Evolutionary conservation across 1,139 yeast genomes (phyloP).

Genomic region (Geotrichum europaeum): DNA sequence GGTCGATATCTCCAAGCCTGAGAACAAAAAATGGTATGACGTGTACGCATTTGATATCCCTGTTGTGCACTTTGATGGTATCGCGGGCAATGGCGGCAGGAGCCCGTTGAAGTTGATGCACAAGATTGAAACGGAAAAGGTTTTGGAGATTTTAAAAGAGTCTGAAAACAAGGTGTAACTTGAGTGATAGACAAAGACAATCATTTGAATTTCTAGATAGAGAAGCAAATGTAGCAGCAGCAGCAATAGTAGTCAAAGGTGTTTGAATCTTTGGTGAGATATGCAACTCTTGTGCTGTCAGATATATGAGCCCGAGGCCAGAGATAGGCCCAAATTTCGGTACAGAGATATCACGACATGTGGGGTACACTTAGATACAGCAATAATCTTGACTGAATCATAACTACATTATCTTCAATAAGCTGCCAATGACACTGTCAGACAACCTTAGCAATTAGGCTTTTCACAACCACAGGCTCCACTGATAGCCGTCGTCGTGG

Average conservation of each 20-base stretch:
- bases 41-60: conserved; percentile 86
- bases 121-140: conserved; percentile 53
- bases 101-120: conserved; percentile 64
- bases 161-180: neutral
- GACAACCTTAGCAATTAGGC: too few species aligned
- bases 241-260: neutral
- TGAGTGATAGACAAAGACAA: neutral
- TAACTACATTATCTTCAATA: too few species aligned
- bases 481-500: too few species aligned
- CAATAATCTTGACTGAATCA: too few species aligned
- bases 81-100: conserved; percentile 36
- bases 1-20: conserved; percentile 64
- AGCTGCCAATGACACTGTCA: too few species aligned
- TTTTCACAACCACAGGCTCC: too few species aligned
- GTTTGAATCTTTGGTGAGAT: neutral
- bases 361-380: too few species aligned
- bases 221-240: neutral
- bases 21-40: conserved; percentile 70
- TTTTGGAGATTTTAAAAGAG: conserved; percentile 30
- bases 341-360: neutral
- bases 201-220: neutral
- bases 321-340: neutral
- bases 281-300: neutral
- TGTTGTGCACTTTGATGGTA: conserved; percentile 63
- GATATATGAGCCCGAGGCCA: neutral